These are phyloP conservation scores for Chytridium lagenaria DNA, from an alignment of 371 early-diverging fungal genomes.

Conservation along the genomic window DNA sequence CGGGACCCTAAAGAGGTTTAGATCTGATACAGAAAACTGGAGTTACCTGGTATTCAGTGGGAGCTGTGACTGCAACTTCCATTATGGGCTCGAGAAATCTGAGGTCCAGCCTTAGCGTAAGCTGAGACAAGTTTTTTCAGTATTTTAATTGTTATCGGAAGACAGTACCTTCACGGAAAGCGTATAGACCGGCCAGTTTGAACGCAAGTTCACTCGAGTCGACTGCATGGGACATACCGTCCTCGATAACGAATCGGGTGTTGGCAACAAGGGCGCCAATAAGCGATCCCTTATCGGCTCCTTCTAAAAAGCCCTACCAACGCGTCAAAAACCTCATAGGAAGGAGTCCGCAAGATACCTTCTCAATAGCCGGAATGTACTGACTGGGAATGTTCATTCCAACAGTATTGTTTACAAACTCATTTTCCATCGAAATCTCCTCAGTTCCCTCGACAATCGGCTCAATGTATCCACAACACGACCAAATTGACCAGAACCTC, in stretches of 20 bases:
- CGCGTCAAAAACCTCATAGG: background rate
- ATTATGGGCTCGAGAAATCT: slow-evolving; percentile 96
- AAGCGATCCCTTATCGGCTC: slow-evolving; percentile 87
- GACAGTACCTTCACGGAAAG: slow-evolving; percentile 95
- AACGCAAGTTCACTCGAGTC: slow-evolving; percentile 98
- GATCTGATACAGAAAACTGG: background rate
- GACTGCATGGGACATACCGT: slow-evolving; percentile 93
- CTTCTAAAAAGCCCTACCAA: slow-evolving; percentile 84
- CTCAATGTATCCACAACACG: slow-evolving; percentile 92
- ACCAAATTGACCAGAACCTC: slow-evolving; percentile 97
- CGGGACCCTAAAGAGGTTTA: slow-evolving; percentile 66
- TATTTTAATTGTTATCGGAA: too few relatives aligned
- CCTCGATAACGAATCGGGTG: slow-evolving; percentile 89
- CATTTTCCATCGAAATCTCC: slow-evolving; percentile 57
- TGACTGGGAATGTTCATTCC: slow-evolving; percentile 95
- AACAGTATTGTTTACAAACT: slow-evolving; percentile 79
- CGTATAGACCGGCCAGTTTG: slow-evolving; percentile 85
- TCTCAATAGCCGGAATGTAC: slow-evolving; percentile 95
- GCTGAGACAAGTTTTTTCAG: too few relatives aligned
- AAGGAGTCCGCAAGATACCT: slow-evolving; percentile 54
- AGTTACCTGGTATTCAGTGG: slow-evolving; percentile 85
- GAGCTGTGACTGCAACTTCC: slow-evolving; percentile 91
- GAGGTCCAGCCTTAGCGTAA: slow-evolving; percentile 78
- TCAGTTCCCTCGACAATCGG: slow-evolving; percentile 65
- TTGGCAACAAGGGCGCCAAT: slow-evolving; percentile 92